Conservation (phyloP, 352 stramenopile species). For the Chrysophaeum taylorii region DNA sequence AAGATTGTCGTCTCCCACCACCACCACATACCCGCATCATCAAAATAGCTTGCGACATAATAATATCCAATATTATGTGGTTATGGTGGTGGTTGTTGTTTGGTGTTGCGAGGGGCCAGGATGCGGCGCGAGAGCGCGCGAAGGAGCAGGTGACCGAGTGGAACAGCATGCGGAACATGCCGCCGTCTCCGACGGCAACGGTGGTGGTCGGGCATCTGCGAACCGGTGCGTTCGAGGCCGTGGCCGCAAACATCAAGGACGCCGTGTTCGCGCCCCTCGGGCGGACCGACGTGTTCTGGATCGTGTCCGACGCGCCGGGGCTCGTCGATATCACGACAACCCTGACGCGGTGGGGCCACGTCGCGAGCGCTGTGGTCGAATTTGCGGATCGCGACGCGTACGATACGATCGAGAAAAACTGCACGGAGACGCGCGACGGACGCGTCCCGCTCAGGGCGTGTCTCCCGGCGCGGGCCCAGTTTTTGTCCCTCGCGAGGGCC, state of each 20-base stretch:
- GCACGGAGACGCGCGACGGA: background rate
- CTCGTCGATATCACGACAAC: background rate
- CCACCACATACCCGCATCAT: no score
- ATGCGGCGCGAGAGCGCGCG: no score
- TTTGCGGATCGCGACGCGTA: background rate
- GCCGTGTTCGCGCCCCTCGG: background rate
- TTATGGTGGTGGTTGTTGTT: no score
- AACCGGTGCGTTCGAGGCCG: background rate
- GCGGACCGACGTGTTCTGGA: background rate
- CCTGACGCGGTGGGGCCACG: background rate
- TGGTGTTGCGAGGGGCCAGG: no score
- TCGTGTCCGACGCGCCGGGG: background rate
- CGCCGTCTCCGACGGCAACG: no score
- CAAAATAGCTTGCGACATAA: no score
- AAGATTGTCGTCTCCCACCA: no score
- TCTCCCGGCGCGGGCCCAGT: background rate
- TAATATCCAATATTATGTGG: no score
- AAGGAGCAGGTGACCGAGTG: no score
- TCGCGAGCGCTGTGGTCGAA: background rate
- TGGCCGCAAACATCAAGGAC: background rate
- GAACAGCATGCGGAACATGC: no score
- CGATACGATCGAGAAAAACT: background rate
- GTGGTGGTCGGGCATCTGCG: no score
- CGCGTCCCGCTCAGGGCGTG: background rate
- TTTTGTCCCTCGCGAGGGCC: background rate